Conservation (phyloP, 257 asterid genomes). For the Avicennia marina region DNA sequence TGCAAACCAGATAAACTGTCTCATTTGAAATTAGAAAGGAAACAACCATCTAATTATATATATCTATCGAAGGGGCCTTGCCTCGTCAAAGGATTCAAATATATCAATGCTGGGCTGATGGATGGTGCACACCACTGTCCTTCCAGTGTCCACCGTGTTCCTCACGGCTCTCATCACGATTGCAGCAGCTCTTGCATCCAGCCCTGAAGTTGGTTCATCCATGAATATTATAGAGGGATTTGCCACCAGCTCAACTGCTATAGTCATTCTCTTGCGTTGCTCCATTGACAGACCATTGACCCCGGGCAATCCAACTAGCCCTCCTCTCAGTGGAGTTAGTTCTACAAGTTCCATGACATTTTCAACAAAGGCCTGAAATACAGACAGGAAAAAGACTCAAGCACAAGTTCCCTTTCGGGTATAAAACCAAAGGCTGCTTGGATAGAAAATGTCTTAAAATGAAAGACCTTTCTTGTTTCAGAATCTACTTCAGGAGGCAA, state of each 20-base stretch:
- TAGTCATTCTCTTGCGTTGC: slow-evolving; percentile 56
- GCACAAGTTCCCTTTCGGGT: too few relatives aligned
- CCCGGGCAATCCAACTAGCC: slow-evolving; percentile 53
- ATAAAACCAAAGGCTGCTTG: too few relatives aligned
- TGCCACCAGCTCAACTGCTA: slow-evolving; percentile 54
- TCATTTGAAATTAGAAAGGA: background rate
- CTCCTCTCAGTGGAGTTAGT: slow-evolving; percentile 34
- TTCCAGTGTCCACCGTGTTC: slow-evolving; percentile 48
- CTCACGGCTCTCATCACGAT: slow-evolving; percentile 54
- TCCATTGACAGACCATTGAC: slow-evolving; percentile 54
- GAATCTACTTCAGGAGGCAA: background rate
- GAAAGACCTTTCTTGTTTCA: background rate
- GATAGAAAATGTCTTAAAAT: too few relatives aligned
- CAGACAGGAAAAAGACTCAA: too few relatives aligned
- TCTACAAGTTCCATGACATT: slow-evolving; percentile 57
- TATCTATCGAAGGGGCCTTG: background rate
- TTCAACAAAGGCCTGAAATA: slow-evolving; percentile 20
- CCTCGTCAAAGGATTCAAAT: slow-evolving; percentile 63
- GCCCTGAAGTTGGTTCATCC: slow-evolving; percentile 64
- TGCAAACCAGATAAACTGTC: slow-evolving; percentile 9
- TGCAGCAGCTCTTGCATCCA: slow-evolving; percentile 66
- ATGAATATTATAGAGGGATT: slow-evolving; percentile 51
- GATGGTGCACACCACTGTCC: slow-evolving; percentile 51
- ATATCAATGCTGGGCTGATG: slow-evolving; percentile 64
- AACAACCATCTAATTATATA: background rate